phyloP scores from a whole-genome alignment of 306 rosid genomes.

The Ceratonia siliqua region DNA sequence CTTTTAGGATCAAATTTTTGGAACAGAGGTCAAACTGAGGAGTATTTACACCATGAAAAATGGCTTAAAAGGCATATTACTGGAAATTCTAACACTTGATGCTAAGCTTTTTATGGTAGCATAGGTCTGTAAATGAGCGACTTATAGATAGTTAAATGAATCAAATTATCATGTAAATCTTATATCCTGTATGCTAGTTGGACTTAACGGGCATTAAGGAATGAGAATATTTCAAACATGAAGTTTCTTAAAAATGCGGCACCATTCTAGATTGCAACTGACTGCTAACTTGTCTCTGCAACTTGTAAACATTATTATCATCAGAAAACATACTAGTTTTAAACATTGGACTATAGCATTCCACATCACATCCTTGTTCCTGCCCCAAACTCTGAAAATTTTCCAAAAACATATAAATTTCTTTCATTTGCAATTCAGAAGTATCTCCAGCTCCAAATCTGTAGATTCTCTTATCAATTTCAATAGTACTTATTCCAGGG shows the following conservation, averaged over 20 bases:
- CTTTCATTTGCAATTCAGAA: constrained; percentile 53
- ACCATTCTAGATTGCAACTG: constrained; percentile 28
- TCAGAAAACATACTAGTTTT: constrained; percentile 15
- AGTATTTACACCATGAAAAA: background rate
- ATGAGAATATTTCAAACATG: background rate
- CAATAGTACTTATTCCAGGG: constrained; percentile 80
- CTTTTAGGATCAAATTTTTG: background rate
- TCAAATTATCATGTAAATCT: constrained; percentile 3
- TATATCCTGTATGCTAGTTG: background rate
- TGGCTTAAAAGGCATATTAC: background rate
- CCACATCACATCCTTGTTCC: constrained; percentile 49
- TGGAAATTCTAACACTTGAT: background rate
- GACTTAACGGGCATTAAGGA: background rate
- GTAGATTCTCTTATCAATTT: constrained; percentile 61
- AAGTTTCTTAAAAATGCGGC: background rate
- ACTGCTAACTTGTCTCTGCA: constrained; percentile 26
- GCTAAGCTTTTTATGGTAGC: background rate
- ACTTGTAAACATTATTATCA: constrained; percentile 22
- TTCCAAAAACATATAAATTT: constrained; percentile 46
- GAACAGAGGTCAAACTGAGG: background rate
- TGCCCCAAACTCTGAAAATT: constrained; percentile 52
- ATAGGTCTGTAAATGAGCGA: constrained; percentile 1
- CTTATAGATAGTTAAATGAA: background rate
- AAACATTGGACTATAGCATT: constrained; percentile 33
- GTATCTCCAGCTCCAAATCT: constrained; percentile 78